Conservation (phyloP, 306 rosid genomes). For the Sechiopsis laciniata region DNA sequence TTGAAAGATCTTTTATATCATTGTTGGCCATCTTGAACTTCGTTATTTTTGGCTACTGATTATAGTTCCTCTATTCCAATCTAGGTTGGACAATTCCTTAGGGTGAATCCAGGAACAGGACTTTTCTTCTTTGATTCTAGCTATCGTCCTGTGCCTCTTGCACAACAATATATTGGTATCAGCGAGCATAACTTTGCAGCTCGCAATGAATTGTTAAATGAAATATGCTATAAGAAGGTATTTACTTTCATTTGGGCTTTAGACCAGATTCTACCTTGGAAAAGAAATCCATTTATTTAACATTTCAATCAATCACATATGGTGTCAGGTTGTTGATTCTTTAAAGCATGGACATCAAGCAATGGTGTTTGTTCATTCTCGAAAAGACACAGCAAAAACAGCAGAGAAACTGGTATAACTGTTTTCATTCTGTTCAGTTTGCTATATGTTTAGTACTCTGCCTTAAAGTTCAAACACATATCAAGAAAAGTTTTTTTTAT, state of each 20-base stretch:
- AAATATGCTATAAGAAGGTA: slow-evolving; percentile 92
- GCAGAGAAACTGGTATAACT: slow-evolving; percentile 71
- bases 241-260: slow-evolving; percentile 26
- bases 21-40: slow-evolving; percentile 30
- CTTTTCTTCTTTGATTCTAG: slow-evolving; percentile 94
- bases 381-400: slow-evolving; percentile 91
- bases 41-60: not conserved
- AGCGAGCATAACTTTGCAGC: slow-evolving; percentile 81
- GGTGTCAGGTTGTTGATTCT: slow-evolving; percentile 68
- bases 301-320: slow-evolving; percentile 22
- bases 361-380: slow-evolving; percentile 95
- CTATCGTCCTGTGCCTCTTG: slow-evolving; percentile 98
- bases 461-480: slow-evolving; percentile 25
- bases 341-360: slow-evolving; percentile 87
- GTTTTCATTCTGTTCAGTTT: slow-evolving; percentile 19
- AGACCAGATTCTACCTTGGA: slow-evolving; percentile 25
- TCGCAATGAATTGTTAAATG: slow-evolving; percentile 75
- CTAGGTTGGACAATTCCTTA: slow-evolving; percentile 91
- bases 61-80: slow-evolving; percentile 19
- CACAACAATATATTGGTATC: slow-evolving; percentile 92
- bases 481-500: not conserved
- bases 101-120: slow-evolving; percentile 89
- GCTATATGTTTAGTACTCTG: slow-evolving; percentile 14
- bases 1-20: slow-evolving; percentile 23
- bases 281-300: slow-evolving; percentile 22